A percentile compares a stretch with the other conserved stretches of the same genome.
Evolutionary conservation across 2,329 filamentous ascomycete species (phyloP).

Genomic region (Sporothrix pseudoabietina): DNA sequence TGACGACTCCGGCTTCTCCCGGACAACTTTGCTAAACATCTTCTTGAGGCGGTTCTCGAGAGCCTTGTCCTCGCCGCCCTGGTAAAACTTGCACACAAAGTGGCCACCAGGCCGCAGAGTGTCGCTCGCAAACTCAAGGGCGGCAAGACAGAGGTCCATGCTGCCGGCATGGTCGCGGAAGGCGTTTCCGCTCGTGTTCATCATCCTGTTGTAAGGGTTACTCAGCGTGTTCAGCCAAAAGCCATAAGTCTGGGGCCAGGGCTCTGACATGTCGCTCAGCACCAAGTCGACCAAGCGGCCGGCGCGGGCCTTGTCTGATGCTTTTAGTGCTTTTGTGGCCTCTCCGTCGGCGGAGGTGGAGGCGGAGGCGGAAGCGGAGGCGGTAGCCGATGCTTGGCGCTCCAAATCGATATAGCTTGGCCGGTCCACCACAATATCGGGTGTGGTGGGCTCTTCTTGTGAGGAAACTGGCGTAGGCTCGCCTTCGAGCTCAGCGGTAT

Average conservation of each 20-base stretch:
- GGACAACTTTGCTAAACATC: conserved; percentile 76
- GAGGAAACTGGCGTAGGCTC: neutral
- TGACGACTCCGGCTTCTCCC: conserved; percentile 91
- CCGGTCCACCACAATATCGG: conserved; percentile 43
- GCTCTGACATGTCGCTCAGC: conserved; percentile 98
- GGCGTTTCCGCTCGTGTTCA: conserved; percentile 90
- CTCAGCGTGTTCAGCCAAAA: conserved; percentile 87
- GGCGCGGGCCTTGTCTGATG: conserved; percentile 41
- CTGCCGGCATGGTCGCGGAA: conserved; percentile 90
- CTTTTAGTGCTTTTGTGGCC: neutral
- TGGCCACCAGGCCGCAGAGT: conserved; percentile 80
- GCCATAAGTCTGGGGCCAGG: conserved; percentile 80
- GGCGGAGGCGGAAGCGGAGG: neutral
- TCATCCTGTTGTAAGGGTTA: conserved; percentile 97
- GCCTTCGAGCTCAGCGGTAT: conserved; percentile 32
- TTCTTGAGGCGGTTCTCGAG: conserved; percentile 74
- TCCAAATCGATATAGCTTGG: conserved; percentile 70
- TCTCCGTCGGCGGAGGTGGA: neutral
- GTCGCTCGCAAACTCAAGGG: conserved; percentile 81
- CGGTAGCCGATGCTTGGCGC: conserved; percentile 47
- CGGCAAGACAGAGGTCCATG: conserved; percentile 91
- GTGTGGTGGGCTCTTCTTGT: conserved; percentile 28
- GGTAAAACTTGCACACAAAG: conserved; percentile 98
- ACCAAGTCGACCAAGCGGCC: conserved; percentile 82
- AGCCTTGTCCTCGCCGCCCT: conserved; percentile 80